Evolutionary conservation across 1,284 basidiomycete genomes (phyloP).

Genomic region (Austroboletus novae-zelandiae): DNA sequence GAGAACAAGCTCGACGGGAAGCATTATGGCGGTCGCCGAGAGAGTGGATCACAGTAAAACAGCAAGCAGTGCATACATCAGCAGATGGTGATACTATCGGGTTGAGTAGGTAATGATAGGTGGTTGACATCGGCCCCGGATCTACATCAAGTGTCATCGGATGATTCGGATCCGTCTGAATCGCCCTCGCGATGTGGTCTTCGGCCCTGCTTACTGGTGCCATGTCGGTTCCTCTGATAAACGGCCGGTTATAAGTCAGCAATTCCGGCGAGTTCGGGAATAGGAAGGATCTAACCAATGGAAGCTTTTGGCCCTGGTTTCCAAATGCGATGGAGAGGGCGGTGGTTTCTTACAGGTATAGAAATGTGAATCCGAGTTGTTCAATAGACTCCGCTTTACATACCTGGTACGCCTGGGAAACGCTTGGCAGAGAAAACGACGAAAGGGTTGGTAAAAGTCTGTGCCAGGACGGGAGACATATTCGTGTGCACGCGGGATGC

Average conservation of each 20-base stretch:
- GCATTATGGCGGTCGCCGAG: slow-evolving; percentile 12
- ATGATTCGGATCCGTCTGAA: slow-evolving; percentile 49
- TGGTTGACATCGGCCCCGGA: slow-evolving; percentile 11
- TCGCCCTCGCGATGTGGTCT: slow-evolving; percentile 46
- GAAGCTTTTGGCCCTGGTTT: slow-evolving; percentile 87
- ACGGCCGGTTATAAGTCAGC: slow-evolving; percentile 21
- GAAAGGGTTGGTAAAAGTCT: slow-evolving; percentile 84
- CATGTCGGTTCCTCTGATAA: slow-evolving; percentile 65
- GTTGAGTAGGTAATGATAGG: slow-evolving; percentile 26
- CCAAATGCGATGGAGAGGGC: slow-evolving; percentile 89
- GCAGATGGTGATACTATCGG: slow-evolving; percentile 22
- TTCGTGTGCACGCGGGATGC: slow-evolving; percentile 61
- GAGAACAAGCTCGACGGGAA: slow-evolving; percentile 29
- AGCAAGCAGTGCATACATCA: slow-evolving; percentile 27
- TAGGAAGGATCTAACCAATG: slow-evolving; percentile 57
- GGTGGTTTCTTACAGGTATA: slow-evolving; percentile 64
- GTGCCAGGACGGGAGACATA: slow-evolving; percentile 73
- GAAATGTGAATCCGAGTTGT: slow-evolving; percentile 9
- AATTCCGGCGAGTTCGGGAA: slow-evolving; percentile 22
- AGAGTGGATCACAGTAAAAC: slow-evolving; percentile 20
- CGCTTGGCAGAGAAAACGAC: slow-evolving; percentile 90
- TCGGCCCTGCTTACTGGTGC: slow-evolving; percentile 54
- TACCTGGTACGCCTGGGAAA: slow-evolving; percentile 90
- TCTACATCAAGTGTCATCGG: slow-evolving; percentile 36
- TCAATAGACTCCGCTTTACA: slow-evolving; percentile 28